Base-by-base conservation (phyloP, 108 stramenopile genomes). In the Cyclotella distinguenda region DNA sequence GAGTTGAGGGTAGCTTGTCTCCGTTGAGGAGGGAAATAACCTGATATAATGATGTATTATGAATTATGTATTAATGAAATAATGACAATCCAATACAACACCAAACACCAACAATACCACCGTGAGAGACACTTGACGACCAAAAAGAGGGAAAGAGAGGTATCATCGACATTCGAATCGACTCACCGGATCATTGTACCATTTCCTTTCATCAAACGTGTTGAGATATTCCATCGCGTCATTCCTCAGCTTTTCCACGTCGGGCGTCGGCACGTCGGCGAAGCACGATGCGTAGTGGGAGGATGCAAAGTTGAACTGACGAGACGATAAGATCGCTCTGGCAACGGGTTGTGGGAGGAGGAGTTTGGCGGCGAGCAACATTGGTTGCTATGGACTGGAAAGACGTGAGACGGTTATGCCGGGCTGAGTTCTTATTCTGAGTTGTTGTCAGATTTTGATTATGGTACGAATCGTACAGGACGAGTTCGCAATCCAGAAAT, bases 151-250 rank as follows among this genome's bases (percentile, higher is more conserved):
- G n/a, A 60, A 27, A 60, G 16, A 7, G 19, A 4, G 4, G 15
- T 35, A 7, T 3, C 30, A 35, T 35, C 33, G 12, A 42, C 46
- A 72, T n/a, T n/a, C n/a, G n/a, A n/a, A n/a, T 61, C 40, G 25
- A 67, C 84, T 61, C 58, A 89, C 80, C 52, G 93, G 89, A 64
- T 87, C 80, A 32, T 74, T 60, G 62, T 86, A 87, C 93, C 93
- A 94, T 4, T 13, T 26, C 36, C 86, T 25, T 3, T 11, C 21
- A 60, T 87, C 83, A 66, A 94, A 90, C 23, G 40, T 42, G 13
- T 87, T 80, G 18, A 90, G 39, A 60, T 86, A 90, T 6, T 71
- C 54, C n/a, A 90, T 22, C 1, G 89, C 79, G 64, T 77, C 75
- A 21, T 60, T 28, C 12, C 83, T 74, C n/a, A 93, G 59, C 16